These are phyloP conservation scores for Phellinidium pouzarii DNA, from an alignment of 1,284 basidiomycete genomes.

Conservation along the genomic window DNA sequence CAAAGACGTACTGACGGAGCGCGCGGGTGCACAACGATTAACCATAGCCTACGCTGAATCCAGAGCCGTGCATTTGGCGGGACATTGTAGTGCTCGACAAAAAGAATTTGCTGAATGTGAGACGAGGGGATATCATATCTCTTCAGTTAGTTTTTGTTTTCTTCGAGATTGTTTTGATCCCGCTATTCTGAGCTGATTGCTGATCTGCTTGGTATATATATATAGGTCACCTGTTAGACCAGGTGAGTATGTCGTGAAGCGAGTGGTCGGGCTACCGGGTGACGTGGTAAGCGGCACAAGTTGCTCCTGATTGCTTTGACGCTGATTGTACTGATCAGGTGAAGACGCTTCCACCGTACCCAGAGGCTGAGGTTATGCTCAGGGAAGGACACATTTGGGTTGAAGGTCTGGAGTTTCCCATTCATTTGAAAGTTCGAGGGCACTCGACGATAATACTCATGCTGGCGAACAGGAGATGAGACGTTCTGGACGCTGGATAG, in stretches of 20 bases:
- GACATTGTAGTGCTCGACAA: slow-evolving; percentile 64
- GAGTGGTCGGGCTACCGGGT: slow-evolving; percentile 59
- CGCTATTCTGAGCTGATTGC: too few relatives aligned
- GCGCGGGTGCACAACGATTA: slow-evolving; percentile 27
- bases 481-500: slow-evolving; percentile 63
- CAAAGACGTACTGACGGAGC: slow-evolving; percentile 3
- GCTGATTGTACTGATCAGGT: slow-evolving; percentile 29
- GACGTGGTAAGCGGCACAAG: too few relatives aligned
- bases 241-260: slow-evolving; percentile 52
- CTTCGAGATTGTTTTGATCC: too few relatives aligned
- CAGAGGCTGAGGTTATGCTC: slow-evolving; percentile 45
- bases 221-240: slow-evolving; percentile 55
- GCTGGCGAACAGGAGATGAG: slow-evolving; percentile 45
- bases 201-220: neutral
- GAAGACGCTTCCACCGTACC: slow-evolving; percentile 64
- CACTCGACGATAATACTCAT: slow-evolving; percentile 8
- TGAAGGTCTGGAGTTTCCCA: slow-evolving; percentile 44
- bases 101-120: slow-evolving; percentile 36
- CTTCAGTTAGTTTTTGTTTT: slow-evolving; percentile 37
- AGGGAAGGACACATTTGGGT: slow-evolving; percentile 67
- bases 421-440: neutral
- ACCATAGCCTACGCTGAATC: slow-evolving; percentile 77
- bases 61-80: slow-evolving; percentile 51
- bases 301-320: slow-evolving; percentile 8
- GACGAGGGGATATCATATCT: slow-evolving; percentile 60